These are phyloP conservation scores for Penicillium chermesinum DNA, from an alignment of 495 filamentous ascomycete species.

Conservation along the genomic window DNA sequence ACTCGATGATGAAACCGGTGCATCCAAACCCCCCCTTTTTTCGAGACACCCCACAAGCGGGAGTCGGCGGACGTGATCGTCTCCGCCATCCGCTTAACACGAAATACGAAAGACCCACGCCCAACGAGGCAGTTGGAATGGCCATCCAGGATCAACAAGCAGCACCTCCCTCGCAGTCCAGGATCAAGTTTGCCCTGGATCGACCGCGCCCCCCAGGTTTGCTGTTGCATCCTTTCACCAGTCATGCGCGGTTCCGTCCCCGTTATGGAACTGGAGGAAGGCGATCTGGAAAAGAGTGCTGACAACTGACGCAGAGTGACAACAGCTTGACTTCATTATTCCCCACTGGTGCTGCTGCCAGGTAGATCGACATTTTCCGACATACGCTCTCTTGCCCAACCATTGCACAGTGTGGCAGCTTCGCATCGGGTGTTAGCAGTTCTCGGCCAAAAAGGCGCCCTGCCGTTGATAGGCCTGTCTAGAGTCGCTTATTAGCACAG, in stretches of 20 bases:
- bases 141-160: neutral
- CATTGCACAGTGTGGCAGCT: no score
- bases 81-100: neutral
- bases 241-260: neutral
- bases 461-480: no score
- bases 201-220: neutral
- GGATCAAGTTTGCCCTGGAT: neutral
- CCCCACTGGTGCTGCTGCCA: neutral
- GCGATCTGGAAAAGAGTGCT: neutral
- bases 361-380: neutral
- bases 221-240: neutral
- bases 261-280: neutral
- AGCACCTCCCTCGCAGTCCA: neutral
- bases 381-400: neutral
- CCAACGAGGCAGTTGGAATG: neutral
- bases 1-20: neutral
- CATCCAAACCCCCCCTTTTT: neutral
- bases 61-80: neutral
- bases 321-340: neutral
- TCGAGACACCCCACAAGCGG: no score
- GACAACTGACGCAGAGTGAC: neutral
- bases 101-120: neutral
- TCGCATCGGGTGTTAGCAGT: no score
- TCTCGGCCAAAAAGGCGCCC: no score
- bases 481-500: no score